These are phyloP conservation scores for Fusarium abutilonis DNA, from an alignment of 2,329 filamentous ascomycete genomes.

Conservation along the genomic window DNA sequence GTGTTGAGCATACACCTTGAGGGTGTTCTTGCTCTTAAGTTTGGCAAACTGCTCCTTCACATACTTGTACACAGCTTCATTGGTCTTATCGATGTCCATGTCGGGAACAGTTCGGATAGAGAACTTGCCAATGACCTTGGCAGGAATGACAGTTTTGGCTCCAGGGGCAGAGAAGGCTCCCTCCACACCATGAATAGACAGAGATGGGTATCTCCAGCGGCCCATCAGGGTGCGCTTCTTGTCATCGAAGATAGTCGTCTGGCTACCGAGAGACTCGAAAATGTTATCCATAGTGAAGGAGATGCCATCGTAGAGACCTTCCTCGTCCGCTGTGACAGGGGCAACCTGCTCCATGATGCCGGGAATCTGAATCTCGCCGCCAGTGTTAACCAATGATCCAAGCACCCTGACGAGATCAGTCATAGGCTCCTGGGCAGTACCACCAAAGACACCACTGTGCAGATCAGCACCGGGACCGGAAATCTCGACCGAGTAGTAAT, in stretches of 20 bases:
- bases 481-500: constrained; percentile 94
- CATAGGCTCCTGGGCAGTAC: constrained; percentile 97
- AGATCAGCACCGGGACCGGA: constrained; percentile 92
- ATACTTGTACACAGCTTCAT: constrained; percentile 83
- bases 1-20: constrained; percentile 85
- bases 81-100: constrained; percentile 94
- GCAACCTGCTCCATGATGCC: constrained; percentile 94
- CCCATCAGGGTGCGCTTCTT: constrained; percentile 96
- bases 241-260: constrained; percentile 85
- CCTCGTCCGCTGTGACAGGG: constrained; percentile 85
- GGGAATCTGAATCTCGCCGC: constrained; percentile 94
- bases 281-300: constrained; percentile 97
- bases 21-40: constrained; percentile 89
- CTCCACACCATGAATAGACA: constrained; percentile 94
- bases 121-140: constrained; percentile 98
- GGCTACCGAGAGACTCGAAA: constrained; percentile 88
- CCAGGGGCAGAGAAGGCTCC: constrained; percentile 93
- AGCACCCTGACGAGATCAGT: constrained; percentile 89
- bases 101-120: constrained; percentile 96
- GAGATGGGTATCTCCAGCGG: constrained; percentile 92
- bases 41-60: constrained; percentile 86
- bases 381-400: constrained; percentile 82
- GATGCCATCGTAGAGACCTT: constrained; percentile 86
- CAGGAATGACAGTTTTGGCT: constrained; percentile 98
- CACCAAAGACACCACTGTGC: constrained; percentile 96